These are phyloP conservation scores for Lentinus brumalis DNA, from an alignment of 768 basidiomycete genomes.

Conservation along the genomic window DNA sequence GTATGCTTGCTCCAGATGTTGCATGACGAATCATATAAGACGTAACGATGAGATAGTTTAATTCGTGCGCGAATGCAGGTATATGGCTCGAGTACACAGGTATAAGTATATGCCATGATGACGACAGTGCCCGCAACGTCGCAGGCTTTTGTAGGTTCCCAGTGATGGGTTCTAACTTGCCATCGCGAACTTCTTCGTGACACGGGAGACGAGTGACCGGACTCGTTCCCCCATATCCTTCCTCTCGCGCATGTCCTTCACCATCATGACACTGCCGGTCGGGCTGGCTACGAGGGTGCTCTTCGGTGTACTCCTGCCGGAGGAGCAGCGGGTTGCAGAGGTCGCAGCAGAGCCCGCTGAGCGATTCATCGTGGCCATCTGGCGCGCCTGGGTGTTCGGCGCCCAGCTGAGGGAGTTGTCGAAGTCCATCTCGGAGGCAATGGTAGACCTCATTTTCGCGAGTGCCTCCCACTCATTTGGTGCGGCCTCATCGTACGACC, in stretches of 20 bases:
- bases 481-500: slow-evolving; percentile 44
- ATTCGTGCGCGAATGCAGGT: neutral
- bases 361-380: neutral
- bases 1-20: neutral
- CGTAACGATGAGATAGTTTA: neutral
- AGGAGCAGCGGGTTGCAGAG: neutral
- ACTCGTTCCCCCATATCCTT: neutral
- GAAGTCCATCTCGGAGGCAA: neutral
- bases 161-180: neutral
- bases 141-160: neutral
- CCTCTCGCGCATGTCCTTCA: neutral
- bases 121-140: neutral
- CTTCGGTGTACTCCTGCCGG: neutral
- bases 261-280: neutral
- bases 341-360: neutral
- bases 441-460: neutral
- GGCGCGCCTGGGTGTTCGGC: neutral
- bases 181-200: neutral
- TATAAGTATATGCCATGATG: neutral
- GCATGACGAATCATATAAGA: neutral
- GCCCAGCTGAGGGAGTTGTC: neutral
- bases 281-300: neutral
- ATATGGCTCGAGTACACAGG: neutral
- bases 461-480: neutral
- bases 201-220: neutral